phyloP scores from a whole-genome alignment of 441 rosid species.

The Kokia cookei region DNA sequence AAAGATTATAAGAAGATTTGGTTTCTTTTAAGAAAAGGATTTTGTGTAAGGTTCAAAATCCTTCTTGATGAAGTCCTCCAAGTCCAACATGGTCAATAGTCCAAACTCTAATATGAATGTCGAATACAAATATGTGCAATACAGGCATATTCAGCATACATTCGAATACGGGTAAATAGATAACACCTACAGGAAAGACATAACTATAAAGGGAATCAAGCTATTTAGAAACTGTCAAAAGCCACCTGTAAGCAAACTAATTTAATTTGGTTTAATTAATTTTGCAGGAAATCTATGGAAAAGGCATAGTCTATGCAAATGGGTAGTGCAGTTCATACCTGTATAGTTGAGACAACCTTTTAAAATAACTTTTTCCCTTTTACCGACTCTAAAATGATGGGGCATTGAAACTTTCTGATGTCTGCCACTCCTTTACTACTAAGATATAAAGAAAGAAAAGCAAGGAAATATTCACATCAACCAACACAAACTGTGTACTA shows the following conservation, averaged over 20 bases:
- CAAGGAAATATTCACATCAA: not conserved
- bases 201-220: not conserved
- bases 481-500: not conserved
- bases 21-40: slow-evolving; percentile 1
- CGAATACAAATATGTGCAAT: not conserved
- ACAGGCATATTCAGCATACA: not conserved
- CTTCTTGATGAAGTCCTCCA: slow-evolving; percentile 4
- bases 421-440: not conserved
- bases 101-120: not conserved
- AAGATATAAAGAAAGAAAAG: not conserved
- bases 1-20: not conserved
- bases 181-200: no score
- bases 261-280: not conserved
- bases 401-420: slow-evolving; percentile 18
- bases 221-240: not conserved
- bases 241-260: not conserved
- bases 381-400: slow-evolving; percentile 13
- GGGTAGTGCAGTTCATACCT: not conserved
- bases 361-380: no score
- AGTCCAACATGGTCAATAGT: not conserved
- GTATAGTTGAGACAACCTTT: slow-evolving; percentile 7
- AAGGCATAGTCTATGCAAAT: not conserved
- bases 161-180: no score
- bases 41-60: not conserved
- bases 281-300: not conserved